Evolutionary conservation across 2,329 filamentous ascomycete species (phyloP).

Genomic region (Pseudogymnoascus sp.): DNA sequence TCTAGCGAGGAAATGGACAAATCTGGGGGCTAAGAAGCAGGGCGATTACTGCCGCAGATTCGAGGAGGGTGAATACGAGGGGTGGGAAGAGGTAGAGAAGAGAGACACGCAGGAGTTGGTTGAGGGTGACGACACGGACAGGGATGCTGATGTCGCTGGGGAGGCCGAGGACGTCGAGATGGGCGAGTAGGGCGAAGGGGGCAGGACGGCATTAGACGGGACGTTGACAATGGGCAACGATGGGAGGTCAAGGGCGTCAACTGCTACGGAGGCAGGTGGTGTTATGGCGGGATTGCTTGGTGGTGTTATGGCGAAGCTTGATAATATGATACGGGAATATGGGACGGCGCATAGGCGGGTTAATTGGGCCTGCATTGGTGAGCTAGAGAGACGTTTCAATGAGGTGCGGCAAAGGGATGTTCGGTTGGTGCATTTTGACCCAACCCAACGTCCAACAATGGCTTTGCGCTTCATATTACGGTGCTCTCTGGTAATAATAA

Average conservation of each 20-base stretch:
- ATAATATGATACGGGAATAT: no score
- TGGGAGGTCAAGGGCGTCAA: no score
- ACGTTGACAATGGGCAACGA: neutral
- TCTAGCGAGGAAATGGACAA: conserved; percentile 24
- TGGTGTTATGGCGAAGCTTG: no score
- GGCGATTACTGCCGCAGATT: conserved; percentile 12
- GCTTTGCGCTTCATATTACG: neutral
- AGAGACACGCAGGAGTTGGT: neutral
- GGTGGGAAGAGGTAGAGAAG: neutral
- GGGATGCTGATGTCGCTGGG: neutral
- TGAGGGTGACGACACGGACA: neutral
- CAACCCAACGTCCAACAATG: neutral
- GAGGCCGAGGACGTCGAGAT: neutral
- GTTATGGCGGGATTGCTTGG: no score
- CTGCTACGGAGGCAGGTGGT: no score
- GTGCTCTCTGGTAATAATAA: neutral
- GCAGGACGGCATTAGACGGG: neutral
- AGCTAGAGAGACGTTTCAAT: neutral
- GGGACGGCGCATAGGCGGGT: no score
- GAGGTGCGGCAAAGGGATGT: neutral
- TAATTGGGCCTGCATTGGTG: neutral
- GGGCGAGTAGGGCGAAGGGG: neutral
- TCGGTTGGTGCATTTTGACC: neutral
- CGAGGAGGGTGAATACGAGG: neutral
- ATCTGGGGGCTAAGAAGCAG: conserved; percentile 19